Conservation (phyloP, 306 rosid genomes). For the Vigna hirtella region DNA sequence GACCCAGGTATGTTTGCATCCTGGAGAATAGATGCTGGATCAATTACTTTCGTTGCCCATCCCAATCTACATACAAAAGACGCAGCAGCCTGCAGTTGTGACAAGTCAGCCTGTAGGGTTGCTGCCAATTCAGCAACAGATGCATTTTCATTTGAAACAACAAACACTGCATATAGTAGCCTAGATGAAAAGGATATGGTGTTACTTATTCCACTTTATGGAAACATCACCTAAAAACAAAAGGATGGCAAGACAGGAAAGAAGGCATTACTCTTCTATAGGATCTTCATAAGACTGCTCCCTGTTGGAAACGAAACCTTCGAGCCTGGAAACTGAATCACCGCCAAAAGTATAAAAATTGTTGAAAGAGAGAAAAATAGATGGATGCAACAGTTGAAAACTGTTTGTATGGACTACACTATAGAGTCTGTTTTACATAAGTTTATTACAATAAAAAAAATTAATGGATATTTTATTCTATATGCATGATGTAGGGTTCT, state of each 20-base stretch:
- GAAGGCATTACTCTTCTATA: constrained; percentile 91
- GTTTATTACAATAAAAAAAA: too few relatives aligned
- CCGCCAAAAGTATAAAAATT: constrained; percentile 43
- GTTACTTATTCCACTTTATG: constrained; percentile 34
- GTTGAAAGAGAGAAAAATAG: too few relatives aligned
- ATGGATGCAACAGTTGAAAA: too few relatives aligned
- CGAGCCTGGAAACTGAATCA: constrained; percentile 91
- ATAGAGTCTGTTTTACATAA: too few relatives aligned
- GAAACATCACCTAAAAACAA: constrained; percentile 40
- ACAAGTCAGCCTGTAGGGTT: constrained; percentile 90
- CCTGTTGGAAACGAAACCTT: constrained; percentile 99
- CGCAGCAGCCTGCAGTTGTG: constrained; percentile 97
- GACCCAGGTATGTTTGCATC: constrained; percentile 70
- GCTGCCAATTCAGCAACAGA: constrained; percentile 97
- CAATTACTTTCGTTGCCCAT: constrained; percentile 96
- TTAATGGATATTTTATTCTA: too few relatives aligned
- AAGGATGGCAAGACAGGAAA: constrained; percentile 27
- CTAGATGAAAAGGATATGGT: constrained; percentile 54
- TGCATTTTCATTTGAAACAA: constrained; percentile 97
- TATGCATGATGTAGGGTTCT: too few relatives aligned
- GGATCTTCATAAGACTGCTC: constrained; percentile 99
- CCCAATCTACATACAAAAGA: constrained; percentile 96
- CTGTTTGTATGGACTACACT: too few relatives aligned
- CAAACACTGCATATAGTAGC: constrained; percentile 95
- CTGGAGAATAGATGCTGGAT: constrained; percentile 87